Base-by-base conservation (phyloP, 371 early-diverging fungal genomes). In the Phascolomyces articulosus region DNA sequence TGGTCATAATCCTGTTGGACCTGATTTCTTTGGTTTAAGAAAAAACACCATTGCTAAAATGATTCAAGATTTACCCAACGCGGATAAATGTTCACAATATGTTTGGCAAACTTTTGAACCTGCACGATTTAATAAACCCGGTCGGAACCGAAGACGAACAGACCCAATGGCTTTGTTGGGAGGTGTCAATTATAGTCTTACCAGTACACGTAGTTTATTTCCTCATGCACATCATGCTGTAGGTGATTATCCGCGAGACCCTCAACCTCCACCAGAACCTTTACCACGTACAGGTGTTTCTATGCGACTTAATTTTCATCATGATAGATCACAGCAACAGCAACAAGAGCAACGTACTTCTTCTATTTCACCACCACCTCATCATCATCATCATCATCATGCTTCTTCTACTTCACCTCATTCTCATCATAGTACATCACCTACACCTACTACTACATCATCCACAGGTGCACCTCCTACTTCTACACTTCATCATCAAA, bases 21-120 rank as follows among this genome's bases (percentile, higher is more conserved):
- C 96, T 0, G 97, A 97, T 63, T 95, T 90, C 69, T 96, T 92
- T 82, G 97, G 96, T 0, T 85, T 96, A 56, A 84, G 95, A 23
- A 91, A 94, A 56, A 93, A 93, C 16, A 93, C 94, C 0, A 92
- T 97, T 63, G 88, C 91, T 28, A 93, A 90, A 73, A 88, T 94
- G 88, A 93, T 97, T 31, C 96, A 97, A 72, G 95, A 94, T 57
- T 70, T 97, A 47, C 95, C 94, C 0, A 86, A 90, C 60, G 92
- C 91, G 15, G 79, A 87, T 11, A 80, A 85, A 68, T 96, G 96
- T 71, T 80, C 85, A 44, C 80, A 89, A 55, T 97, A 95, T 70
- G 79, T 87, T 23, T 82, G 84, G 82, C 95, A 93, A 58, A 83
- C 79, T 29, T 90, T 89, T 65, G 88, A 87, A 41, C 77, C 77